Evolutionary conservation across 345 rosid species (phyloP), one percentile per base, ranked within the genome.

Genomic region (Salix udensis): DNA sequence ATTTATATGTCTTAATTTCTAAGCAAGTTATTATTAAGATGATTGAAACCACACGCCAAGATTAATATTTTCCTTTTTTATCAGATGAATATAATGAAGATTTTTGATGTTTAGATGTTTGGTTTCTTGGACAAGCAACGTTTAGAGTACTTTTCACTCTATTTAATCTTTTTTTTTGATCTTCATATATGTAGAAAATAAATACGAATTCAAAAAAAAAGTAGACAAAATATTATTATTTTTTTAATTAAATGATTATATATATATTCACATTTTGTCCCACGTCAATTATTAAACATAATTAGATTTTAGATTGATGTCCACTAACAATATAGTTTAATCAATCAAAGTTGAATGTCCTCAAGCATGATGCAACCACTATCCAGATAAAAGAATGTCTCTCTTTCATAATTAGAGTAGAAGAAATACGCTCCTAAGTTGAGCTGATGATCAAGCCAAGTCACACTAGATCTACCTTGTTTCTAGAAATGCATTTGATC

Each of bases 11-110:
- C 85, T 80, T 53, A 8, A 53, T 53, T 84, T 46, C 37, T 71
- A 53, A 76, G 71, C 85, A 86, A 82, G 84, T 76, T 21, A 2
- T 21, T 53, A 10, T 21, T 78, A 76, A 84, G 83, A 72, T 82
- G 82, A 80, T 82, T 86, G 83, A 76, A 61, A 62, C 31, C 52
- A 70, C 86, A 83, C 81, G 86, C 73, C 77, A 76, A 31, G 74
- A 67, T n/a, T 53, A 21, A n/a, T 40, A 28, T 26, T 76, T 53
- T 15, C 21, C 39, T 24, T 65, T 58, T 13, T 31, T 2, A 19
- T n/a, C 37, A 70, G 42, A 15, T 46, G 61, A 50, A 37, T 48
- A 50, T 71, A 64, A 68, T 71, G 37, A 34, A 34, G 7, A 26
- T 77, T 64, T 44, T 14, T 48, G 68, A 55, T 75, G 68, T n/a